Conservation (phyloP, 164 flowering plant species). For the Liriodendron chinense region DNA sequence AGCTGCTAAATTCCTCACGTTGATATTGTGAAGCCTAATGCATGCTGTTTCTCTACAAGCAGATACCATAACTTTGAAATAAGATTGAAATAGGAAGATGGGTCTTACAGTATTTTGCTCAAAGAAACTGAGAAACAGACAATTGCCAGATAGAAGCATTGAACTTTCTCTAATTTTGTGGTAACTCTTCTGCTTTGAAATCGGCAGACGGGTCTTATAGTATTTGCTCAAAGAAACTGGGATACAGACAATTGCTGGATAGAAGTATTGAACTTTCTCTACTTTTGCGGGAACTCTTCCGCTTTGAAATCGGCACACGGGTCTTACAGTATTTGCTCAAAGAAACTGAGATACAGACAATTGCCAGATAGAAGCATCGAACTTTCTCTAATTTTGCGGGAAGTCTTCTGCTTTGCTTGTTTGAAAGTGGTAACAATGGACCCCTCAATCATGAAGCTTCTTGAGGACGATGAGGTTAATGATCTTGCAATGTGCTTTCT, state of each 20-base stretch:
- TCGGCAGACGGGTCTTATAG: no score
- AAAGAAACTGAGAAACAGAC: not conserved
- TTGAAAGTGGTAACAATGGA: slow-evolving; percentile 39
- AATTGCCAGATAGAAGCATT: not conserved
- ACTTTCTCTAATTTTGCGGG: not conserved
- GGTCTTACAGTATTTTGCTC: not conserved
- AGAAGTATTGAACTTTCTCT: not conserved
- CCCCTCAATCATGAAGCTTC: slow-evolving; percentile 82
- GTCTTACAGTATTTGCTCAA: no score
- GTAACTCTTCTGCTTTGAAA: not conserved
- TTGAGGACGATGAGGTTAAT: slow-evolving; percentile 86
- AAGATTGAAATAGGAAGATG: not conserved
- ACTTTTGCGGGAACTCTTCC: not conserved
- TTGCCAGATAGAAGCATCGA: not conserved
- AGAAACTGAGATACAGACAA: not conserved
- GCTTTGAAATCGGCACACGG: no score
- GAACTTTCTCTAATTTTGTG: not conserved
- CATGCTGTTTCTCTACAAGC: not conserved
- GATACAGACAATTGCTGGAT: not conserved
- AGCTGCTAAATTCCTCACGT: not conserved
- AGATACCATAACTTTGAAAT: not conserved
- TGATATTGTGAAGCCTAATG: not conserved
- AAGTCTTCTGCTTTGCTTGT: not conserved
- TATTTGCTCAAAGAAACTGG: not conserved
- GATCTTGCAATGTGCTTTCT: slow-evolving; percentile 4